Evolutionary conservation across 768 basidiomycete genomes (phyloP), one percentile per base, ranked within the genome.

Genomic region (Termitomyces sp.): DNA sequence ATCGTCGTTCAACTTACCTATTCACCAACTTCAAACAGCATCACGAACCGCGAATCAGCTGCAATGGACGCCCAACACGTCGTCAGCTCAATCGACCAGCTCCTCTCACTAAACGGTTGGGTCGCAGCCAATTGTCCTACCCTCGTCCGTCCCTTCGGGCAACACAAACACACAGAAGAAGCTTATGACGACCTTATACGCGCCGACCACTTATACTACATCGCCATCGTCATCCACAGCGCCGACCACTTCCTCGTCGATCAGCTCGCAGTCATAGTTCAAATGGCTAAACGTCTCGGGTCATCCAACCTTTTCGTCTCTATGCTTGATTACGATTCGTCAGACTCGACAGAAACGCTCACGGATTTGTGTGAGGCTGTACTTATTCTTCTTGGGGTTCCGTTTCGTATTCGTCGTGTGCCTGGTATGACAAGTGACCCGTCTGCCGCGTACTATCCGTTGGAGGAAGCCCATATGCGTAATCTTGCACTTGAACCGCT

Each of bases 161-260:
- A 95, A 68, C 92, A 95, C 73, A 89, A 86, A 65, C 81, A 46
- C 45, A 42, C 49, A 85, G 87, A 95, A 55, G 86, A 89, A 63
- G 82, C 89, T 20, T 98, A 94, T 71, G 91, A 93, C 65, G 95
- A 95, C 72, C 86, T 99, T 60, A 85, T 89, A 26, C 81, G 80
- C 34, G 83, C 89, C 53, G 87, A 92, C 64, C 87, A 89, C 63
- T 79, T 98, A 18, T 99, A 98, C 79, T 99, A 88, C 71, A 83
- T 99, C 62, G 95, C 93, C 56, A 89, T 98, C 64, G 85, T 95
- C 62, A 91, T 99, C 45, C 96, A 99, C 72, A 96, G 94, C 4
- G 97, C 97, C 2, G 97, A 99, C 78, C 97, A 99, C 71, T 99
- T 99, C 77, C 85, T 98, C 54, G 92, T 98, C 63, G 97, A 98